Percentiles rank a stretch among this genome's conserved stretches.
phyloP scores from a whole-genome alignment of 768 basidiomycete genomes.

The Hygrophoropsis aurantiaca region DNA sequence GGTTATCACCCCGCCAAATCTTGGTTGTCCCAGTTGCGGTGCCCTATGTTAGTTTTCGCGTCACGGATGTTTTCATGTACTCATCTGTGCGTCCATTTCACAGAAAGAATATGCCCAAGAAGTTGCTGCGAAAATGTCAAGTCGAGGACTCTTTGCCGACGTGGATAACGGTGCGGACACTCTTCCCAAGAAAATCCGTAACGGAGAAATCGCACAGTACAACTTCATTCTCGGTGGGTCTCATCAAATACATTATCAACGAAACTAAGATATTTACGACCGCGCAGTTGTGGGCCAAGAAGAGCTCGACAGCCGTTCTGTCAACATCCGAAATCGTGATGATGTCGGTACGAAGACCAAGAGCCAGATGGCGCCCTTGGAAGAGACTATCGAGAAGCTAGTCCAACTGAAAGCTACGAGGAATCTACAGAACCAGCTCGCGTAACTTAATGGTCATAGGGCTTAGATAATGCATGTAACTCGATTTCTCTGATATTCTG shows the following conservation, averaged over 20 bases:
- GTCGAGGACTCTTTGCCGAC: conserved; percentile 81
- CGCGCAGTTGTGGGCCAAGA: conserved; percentile 88
- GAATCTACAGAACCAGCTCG: conserved; percentile 53
- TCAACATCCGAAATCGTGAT: conserved; percentile 95
- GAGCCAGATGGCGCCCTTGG: conserved; percentile 72
- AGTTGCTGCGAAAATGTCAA: conserved; percentile 65
- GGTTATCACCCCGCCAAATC: conserved; percentile 96
- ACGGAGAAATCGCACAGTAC: conserved; percentile 96
- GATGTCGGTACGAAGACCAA: conserved; percentile 85
- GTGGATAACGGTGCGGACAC: conserved; percentile 93
- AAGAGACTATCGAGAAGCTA: conserved; percentile 69
- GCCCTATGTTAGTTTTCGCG: conserved; percentile 66
- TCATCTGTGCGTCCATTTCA: conserved; percentile 10
- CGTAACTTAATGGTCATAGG: conserved; percentile 4
- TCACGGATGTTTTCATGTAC: conserved; percentile 2
- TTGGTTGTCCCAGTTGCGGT: conserved; percentile 91
- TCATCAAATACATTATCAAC: not conserved
- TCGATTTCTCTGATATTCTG: not conserved
- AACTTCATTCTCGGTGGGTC: conserved; percentile 92
- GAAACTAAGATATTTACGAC: not conserved
- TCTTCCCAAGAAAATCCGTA: conserved; percentile 94
- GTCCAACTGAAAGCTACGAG: conserved; percentile 64
- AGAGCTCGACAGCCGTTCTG: conserved; percentile 81
- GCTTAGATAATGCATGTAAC: not conserved
- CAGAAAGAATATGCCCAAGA: conserved; percentile 91